phyloP scores from a whole-genome alignment of 441 rosid genomes.

The Geranium incanum region DNA sequence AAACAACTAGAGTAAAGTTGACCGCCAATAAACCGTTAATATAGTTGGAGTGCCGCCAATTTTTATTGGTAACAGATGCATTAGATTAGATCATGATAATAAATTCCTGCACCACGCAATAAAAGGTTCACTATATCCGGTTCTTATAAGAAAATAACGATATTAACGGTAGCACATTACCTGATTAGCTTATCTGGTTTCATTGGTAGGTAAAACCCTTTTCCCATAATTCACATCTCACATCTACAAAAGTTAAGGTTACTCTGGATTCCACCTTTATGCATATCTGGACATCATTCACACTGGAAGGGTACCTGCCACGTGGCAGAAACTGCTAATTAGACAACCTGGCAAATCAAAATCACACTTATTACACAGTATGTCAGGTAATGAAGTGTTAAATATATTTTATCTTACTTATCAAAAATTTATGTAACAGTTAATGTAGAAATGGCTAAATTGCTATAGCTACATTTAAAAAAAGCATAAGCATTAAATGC shows the following conservation, averaged over 20 bases:
- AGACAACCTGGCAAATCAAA: constrained; percentile 17
- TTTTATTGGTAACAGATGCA: neutral
- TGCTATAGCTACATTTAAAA: neutral
- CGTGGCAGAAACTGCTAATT: constrained; percentile 12
- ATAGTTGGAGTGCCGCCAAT: neutral
- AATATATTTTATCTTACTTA: neutral
- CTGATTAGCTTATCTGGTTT: neutral
- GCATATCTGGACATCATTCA: constrained; percentile 10
- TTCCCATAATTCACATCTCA: constrained; percentile 5
- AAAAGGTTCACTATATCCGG: neutral
- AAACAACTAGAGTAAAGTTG: too few species aligned
- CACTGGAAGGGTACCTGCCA: constrained; percentile 10
- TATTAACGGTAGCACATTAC: neutral
- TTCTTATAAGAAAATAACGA: constrained; percentile 1
- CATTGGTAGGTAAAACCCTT: constrained; percentile 17
- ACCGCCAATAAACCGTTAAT: neutral
- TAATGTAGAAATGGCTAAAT: constrained; percentile 6
- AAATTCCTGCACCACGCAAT: neutral
- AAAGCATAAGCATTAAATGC: neutral
- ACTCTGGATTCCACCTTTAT: constrained; percentile 20
- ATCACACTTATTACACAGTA: constrained; percentile 1
- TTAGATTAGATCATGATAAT: neutral
- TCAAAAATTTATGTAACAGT: constrained; percentile 3
- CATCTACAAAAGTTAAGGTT: constrained; percentile 7
- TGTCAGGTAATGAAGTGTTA: neutral